A percentile compares a stretch with the other conserved stretches of the same genome.
Evolutionary conservation across 331 rosid species (phyloP).

Genomic region (Pyrus hybrid): DNA sequence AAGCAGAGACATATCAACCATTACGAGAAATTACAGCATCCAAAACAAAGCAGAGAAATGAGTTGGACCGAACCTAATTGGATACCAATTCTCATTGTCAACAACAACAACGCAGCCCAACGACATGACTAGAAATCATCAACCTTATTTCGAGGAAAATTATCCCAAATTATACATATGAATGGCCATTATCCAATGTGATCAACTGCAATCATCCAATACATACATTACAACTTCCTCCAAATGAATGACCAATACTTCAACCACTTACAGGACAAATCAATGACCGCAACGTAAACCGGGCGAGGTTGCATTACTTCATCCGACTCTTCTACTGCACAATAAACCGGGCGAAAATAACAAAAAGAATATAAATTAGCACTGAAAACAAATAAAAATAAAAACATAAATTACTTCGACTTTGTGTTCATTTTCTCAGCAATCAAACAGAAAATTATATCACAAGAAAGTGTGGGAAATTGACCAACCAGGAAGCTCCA

Average conservation of each 20-base stretch:
- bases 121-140: background rate
- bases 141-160: background rate
- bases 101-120: background rate
- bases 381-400: too few species aligned
- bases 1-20: background rate
- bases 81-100: background rate
- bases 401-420: too few species aligned
- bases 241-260: background rate
- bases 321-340: constrained; percentile 43
- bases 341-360: background rate
- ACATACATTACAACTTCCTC: background rate
- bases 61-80: background rate
- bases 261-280: constrained; percentile 68
- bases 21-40: background rate
- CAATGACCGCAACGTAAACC: constrained; percentile 96
- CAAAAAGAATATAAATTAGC: background rate
- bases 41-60: background rate
- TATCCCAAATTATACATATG: background rate
- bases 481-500: constrained; percentile 62
- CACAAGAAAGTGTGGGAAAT: background rate
- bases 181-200: background rate
- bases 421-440: too few species aligned
- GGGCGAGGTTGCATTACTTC: constrained; percentile 66
- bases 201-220: background rate
- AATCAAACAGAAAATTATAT: too few species aligned